Percentiles rank a stretch among this genome's conserved stretches.
phyloP scores from a whole-genome alignment of 768 basidiomycete genomes.

The Lyophyllum shimeji region DNA sequence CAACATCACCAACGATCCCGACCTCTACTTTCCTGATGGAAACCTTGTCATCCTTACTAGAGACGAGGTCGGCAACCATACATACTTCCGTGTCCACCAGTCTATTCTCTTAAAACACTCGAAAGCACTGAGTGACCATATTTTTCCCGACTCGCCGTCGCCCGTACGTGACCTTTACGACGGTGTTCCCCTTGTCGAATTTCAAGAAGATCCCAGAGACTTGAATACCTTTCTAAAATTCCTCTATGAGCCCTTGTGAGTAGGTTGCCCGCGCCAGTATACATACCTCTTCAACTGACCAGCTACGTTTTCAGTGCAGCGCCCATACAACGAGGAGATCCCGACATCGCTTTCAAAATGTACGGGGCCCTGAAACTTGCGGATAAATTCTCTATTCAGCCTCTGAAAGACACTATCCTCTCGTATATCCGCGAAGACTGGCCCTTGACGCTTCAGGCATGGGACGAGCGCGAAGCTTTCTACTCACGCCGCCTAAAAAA shows the following conservation, averaged over 20 bases:
- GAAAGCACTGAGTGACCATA: slow-evolving; percentile 24
- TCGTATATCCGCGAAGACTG: slow-evolving; percentile 25
- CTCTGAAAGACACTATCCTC: slow-evolving; percentile 24
- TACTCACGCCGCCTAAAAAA: slow-evolving; percentile 23
- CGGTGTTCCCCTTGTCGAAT: slow-evolving; percentile 24
- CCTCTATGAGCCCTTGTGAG: slow-evolving; percentile 27
- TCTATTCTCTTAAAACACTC: slow-evolving; percentile 27
- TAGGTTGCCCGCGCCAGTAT: not conserved
- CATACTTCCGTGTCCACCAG: slow-evolving; percentile 25
- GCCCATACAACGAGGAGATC: slow-evolving; percentile 24
- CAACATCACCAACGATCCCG: slow-evolving; percentile 24
- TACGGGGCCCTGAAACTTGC: slow-evolving; percentile 24
- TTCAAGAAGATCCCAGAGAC: slow-evolving; percentile 25
- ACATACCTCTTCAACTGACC: slow-evolving; percentile 9
- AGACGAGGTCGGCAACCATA: slow-evolving; percentile 23
- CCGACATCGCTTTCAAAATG: slow-evolving; percentile 25
- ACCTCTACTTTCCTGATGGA: slow-evolving; percentile 25
- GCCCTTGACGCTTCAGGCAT: slow-evolving; percentile 22
- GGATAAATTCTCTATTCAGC: slow-evolving; percentile 23
- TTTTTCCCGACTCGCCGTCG: slow-evolving; percentile 16
- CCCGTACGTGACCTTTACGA: slow-evolving; percentile 20
- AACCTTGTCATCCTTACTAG: slow-evolving; percentile 25
- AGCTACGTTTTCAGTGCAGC: slow-evolving; percentile 22
- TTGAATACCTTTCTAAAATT: slow-evolving; percentile 25
- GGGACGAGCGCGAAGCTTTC: slow-evolving; percentile 25